These are phyloP conservation scores for Vittaforma corneae DNA, from an alignment of 371 early-diverging fungal genomes.

Conservation along the genomic window DNA sequence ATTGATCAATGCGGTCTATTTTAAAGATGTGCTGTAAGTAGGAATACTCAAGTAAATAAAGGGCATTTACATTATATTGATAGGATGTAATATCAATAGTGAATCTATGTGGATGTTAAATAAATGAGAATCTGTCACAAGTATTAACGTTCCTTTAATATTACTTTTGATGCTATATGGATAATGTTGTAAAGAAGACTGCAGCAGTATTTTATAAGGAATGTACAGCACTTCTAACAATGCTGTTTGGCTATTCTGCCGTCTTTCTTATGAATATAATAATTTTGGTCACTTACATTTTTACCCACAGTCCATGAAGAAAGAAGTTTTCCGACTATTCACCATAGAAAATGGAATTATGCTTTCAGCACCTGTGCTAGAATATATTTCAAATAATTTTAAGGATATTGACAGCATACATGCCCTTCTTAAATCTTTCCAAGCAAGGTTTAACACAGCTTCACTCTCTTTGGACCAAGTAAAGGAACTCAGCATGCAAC, in stretches of 20 bases:
- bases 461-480: constrained; percentile 12
- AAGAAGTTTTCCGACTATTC: constrained; percentile 35
- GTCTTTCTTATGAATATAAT: too few species aligned
- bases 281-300: too few species aligned
- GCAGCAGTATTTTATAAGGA: background rate
- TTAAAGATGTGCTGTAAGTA: too few species aligned
- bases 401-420: constrained; percentile 4
- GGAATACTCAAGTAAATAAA: too few species aligned
- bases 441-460: constrained; percentile 6
- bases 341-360: constrained; percentile 33
- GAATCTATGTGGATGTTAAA: too few species aligned
- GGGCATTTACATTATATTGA: too few species aligned
- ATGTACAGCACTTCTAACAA: background rate
- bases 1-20: too few species aligned
- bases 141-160: background rate
- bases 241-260: too few species aligned
- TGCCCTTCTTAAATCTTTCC: constrained; percentile 20
- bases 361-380: constrained; percentile 24
- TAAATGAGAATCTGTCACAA: too few species aligned
- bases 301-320: constrained; percentile 17
- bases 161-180: background rate
- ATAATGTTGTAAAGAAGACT: background rate
- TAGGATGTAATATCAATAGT: too few species aligned
- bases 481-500: constrained; percentile 13
- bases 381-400: constrained; percentile 9